Base-by-base conservation (phyloP, 768 basidiomycete genomes). In the Rhodosporidiobolus sp. region DNA sequence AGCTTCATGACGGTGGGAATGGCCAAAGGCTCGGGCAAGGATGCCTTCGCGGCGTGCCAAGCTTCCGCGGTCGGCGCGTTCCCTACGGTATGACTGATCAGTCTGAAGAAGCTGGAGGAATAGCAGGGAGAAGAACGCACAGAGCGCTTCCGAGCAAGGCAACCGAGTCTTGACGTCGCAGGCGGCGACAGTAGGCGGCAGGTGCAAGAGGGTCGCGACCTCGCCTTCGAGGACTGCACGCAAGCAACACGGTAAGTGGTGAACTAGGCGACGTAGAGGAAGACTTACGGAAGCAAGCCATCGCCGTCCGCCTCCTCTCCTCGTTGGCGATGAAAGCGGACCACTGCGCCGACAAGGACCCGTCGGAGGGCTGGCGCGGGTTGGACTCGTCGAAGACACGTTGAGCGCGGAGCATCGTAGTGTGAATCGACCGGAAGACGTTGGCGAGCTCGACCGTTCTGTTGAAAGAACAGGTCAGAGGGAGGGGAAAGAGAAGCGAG, bases 141-240 rank as follows among this genome's bases (percentile, higher is more conserved):
- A 65, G 9, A 65, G 46, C 0, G 14, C 38, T 1, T 65, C 64
- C 10, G 54, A 30, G 30, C 55, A 57, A 2, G 64, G 64, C 30
- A 65, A 30, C 14, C 34, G 28, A 5, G 54, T 55, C 45, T 57
- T 46, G 8, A 65, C 1, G n/a, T 57, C 55, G 43, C 20, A 32
- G 14, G 24, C 11, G 45, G 6, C 32, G 24, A 65, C 48, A 32
- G 14, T 14, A 8, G 55, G 53, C 19, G 64, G 38, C 0, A 43
- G 28, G 17, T 55, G 64, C 8, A 65, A 45, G 12, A 65, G 64
- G 24, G 38, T 30, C 4, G 43, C 17, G 10, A 38, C 45, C 26
- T 65, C 64, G 43, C 54, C 54, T 16, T 65, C 64, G 54, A 65
- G 54, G 1, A 55, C 55, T 65, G 20, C 45, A 16, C 4, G 22